Conservation (phyloP, 805 yeast species). For the Kodamaea sagamina region DNA sequence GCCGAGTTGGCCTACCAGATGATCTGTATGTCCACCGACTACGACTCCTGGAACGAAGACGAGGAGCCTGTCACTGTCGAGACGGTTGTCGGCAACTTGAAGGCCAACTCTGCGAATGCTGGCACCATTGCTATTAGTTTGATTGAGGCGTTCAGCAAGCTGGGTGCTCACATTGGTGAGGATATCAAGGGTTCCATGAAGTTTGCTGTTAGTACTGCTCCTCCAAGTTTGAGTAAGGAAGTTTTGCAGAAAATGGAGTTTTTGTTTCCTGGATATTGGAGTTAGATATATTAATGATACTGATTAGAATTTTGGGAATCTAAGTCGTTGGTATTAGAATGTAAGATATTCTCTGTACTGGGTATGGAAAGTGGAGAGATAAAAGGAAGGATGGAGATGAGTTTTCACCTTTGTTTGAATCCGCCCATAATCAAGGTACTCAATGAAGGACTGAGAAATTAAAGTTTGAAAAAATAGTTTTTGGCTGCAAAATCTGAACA, state of each 20-base stretch:
- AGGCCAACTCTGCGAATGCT: conserved; percentile 87
- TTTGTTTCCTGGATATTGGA: conserved; percentile 90
- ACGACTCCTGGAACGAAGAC: conserved; percentile 96
- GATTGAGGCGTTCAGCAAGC: conserved; percentile 59
- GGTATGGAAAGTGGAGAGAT: no score
- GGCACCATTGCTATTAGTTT: conserved; percentile 70
- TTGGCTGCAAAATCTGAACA: no score
- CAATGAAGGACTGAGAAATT: no score
- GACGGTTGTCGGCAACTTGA: conserved; percentile 87
- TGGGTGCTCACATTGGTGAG: conserved; percentile 59
- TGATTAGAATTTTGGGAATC: not conserved
- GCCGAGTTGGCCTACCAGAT: conserved; percentile 96
- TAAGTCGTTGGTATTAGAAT: no score
- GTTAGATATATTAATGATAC: not conserved
- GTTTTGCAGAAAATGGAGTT: conserved; percentile 79
- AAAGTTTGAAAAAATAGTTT: no score
- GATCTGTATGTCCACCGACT: conserved; percentile 99
- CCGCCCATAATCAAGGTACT: no score
- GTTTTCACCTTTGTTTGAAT: no score
- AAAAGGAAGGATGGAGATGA: no score
- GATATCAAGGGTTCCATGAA: conserved; percentile 77
- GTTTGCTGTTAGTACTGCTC: conserved; percentile 75
- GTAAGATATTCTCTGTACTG: no score
- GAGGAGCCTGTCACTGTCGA: conserved; percentile 99
- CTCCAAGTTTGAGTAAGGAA: conserved; percentile 69